Percentiles rank a stretch among this genome's conserved stretches.
Conservation (phyloP, 1,284 basidiomycete genomes). For the Rhodotorula sp. region DNA sequence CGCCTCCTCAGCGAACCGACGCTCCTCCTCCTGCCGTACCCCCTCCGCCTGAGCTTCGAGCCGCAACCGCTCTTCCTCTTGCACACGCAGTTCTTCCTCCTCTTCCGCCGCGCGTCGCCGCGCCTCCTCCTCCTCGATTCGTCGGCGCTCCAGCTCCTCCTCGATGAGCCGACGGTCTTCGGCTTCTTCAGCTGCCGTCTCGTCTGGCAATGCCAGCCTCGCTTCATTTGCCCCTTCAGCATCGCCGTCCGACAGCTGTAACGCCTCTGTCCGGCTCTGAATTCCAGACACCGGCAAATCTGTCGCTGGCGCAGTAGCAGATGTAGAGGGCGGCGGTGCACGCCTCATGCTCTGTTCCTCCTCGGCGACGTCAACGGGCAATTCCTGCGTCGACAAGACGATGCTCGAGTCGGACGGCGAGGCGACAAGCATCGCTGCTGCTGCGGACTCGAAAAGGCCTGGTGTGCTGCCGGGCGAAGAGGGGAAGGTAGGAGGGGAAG, state of each 20-base stretch:
- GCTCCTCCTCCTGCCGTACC: not conserved
- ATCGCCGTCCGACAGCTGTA: not conserved
- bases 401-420: not conserved
- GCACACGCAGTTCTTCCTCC: not conserved
- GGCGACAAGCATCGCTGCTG: constrained; percentile 13
- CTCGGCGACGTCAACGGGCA: constrained; percentile 6
- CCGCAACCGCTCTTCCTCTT: constrained; percentile 1
- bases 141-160: not conserved
- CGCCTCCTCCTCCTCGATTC: not conserved
- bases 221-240: too few relatives aligned
- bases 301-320: not conserved
- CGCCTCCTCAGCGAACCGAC: not conserved
- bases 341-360: constrained; percentile 10
- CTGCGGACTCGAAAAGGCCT: constrained; percentile 5
- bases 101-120: not conserved
- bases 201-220: too few relatives aligned
- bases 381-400: not conserved
- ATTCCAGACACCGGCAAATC: not conserved
- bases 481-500: not conserved
- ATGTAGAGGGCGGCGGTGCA: not conserved
- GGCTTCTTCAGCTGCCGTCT: not conserved
- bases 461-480: not conserved
- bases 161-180: not conserved
- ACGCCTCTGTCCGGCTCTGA: not conserved
- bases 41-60: not conserved